Percentiles rank a stretch among this genome's conserved stretches.
Evolutionary conservation across 2,329 filamentous ascomycete species (phyloP).

Genomic region (Pezicula carpinea): DNA sequence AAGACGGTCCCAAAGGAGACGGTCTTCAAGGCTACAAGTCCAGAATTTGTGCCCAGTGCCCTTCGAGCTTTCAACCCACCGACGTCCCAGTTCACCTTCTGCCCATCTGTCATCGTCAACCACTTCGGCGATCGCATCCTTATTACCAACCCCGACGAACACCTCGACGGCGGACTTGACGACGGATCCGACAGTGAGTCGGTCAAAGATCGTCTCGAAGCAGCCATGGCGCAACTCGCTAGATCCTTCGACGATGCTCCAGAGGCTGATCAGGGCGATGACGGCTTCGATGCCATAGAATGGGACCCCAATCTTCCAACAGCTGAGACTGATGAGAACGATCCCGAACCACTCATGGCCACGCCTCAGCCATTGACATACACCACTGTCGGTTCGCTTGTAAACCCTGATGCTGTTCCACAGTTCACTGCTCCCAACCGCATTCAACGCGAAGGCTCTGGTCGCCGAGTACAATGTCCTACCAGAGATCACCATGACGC

Average conservation of each 20-base stretch:
- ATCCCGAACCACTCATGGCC: conserved; percentile 24
- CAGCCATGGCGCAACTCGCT: neutral
- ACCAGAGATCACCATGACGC: conserved; percentile 17
- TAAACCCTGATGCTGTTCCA: conserved; percentile 24
- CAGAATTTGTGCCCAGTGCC: too few relatives aligned
- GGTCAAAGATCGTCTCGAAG: neutral
- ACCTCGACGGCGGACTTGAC: neutral
- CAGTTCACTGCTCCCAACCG: conserved; percentile 29
- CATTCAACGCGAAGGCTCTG: conserved; percentile 29
- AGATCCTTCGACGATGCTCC: neutral
- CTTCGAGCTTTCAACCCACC: too few relatives aligned
- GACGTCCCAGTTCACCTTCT: neutral
- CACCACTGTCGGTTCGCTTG: conserved; percentile 30
- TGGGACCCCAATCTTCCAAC: conserved; percentile 26
- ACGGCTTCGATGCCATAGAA: conserved; percentile 26
- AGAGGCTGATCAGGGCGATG: conserved; percentile 8
- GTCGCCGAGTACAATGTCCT: conserved; percentile 18
- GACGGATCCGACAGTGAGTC: neutral
- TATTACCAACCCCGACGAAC: neutral
- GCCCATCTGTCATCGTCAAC: neutral
- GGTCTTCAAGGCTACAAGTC: too few relatives aligned
- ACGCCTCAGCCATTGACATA: conserved; percentile 26
- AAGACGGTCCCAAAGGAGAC: too few relatives aligned
- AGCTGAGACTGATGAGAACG: conserved; percentile 16
- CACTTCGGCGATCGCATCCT: neutral